Evolutionary conservation across 148 eudicot species (phyloP).

Genomic region (Arbutus unedo): DNA sequence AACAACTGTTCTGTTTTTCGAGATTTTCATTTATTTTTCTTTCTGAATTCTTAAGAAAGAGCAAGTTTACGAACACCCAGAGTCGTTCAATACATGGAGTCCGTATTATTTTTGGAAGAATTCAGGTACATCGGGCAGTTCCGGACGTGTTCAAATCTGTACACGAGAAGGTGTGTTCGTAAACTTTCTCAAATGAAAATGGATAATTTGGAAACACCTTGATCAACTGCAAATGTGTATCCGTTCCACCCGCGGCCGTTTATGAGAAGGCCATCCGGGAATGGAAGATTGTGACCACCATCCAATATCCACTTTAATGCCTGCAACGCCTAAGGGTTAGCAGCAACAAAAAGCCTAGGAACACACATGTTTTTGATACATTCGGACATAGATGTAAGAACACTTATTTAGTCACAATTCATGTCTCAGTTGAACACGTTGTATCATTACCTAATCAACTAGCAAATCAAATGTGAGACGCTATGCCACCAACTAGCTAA

Average conservation of each 20-base stretch:
- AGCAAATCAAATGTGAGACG: neutral
- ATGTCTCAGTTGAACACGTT: neutral
- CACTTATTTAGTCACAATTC: neutral
- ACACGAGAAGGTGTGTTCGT: no score
- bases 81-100: no score
- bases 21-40: no score
- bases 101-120: no score
- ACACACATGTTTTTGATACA: neutral
- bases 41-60: no score
- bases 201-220: conserved; percentile 34
- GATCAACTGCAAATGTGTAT: conserved; percentile 68
- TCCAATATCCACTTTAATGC: conserved; percentile 50
- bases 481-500: neutral
- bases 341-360: neutral
- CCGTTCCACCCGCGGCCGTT: conserved; percentile 99
- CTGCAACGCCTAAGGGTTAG: conserved; percentile 28
- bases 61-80: no score
- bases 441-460: neutral
- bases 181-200: neutral
- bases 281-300: conserved; percentile 60
- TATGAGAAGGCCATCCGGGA: conserved; percentile 89
- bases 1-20: no score
- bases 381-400: no score
- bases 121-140: no score
- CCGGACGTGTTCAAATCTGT: no score